Percentiles rank a stretch among this genome's conserved stretches.
Conservation (phyloP, 495 filamentous ascomycete species). For the Talaromyces nanjingensis region DNA sequence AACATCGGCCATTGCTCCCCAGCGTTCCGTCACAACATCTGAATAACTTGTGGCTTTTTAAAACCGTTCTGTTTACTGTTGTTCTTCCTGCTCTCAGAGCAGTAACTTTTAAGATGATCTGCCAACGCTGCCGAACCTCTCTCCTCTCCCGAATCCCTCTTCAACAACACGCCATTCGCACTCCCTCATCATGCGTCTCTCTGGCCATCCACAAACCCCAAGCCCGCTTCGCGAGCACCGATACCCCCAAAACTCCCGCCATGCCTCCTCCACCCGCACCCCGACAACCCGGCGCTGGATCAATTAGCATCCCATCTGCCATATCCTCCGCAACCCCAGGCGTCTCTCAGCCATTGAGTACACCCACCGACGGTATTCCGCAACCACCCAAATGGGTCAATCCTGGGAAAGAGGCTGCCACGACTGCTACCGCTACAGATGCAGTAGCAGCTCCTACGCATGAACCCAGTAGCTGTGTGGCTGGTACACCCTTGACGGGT, state of each 20-base stretch:
- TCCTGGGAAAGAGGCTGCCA: conserved; percentile 1
- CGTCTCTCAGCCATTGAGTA: conserved; percentile 40
- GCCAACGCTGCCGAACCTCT: conserved; percentile 39
- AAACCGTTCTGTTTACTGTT: neutral
- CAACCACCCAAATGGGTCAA: conserved; percentile 19
- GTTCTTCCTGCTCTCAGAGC: neutral
- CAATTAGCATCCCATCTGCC: conserved; percentile 23
- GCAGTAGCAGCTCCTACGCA: conserved; percentile 18
- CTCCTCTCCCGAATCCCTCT: conserved; percentile 31
- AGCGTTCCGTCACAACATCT: neutral
- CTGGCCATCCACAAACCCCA: conserved; percentile 29
- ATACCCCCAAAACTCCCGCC: conserved; percentile 38
- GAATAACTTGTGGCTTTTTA: neutral
- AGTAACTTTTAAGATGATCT: conserved; percentile 30
- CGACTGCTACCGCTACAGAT: conserved; percentile 7
- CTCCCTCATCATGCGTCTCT: conserved; percentile 23
- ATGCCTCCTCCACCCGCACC: conserved; percentile 44
- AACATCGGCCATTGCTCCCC: neutral
- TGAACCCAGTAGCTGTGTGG: conserved; percentile 45
- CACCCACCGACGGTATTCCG: conserved; percentile 27
- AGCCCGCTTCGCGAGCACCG: conserved; percentile 33
- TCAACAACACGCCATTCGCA: conserved; percentile 23
- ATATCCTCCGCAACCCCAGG: conserved; percentile 39
- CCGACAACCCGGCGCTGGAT: conserved; percentile 40
- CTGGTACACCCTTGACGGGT: conserved; percentile 68